phyloP scores from a whole-genome alignment of 225 moss, liverwort and hornwort genomes.

The Antitrichia curtipendula region DNA sequence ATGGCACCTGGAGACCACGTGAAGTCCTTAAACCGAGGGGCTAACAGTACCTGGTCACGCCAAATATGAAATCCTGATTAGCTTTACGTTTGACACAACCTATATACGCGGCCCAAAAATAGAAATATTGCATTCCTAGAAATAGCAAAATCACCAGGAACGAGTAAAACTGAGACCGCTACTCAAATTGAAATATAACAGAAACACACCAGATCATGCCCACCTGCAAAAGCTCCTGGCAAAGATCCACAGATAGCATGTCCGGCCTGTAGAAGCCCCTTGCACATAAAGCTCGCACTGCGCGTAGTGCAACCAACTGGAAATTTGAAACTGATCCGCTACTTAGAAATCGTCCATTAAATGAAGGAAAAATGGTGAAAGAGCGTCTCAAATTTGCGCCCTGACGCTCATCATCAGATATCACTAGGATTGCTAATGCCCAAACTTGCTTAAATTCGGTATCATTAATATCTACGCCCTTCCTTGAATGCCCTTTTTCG shows the following conservation, averaged over 20 bases:
- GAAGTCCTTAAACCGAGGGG: constrained; percentile 32
- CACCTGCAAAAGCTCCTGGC: constrained; percentile 84
- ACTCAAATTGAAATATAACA: background rate
- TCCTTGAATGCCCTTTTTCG: background rate
- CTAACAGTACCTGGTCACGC: constrained; percentile 23
- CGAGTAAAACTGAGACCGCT: background rate
- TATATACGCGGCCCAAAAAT: background rate
- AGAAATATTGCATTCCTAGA: background rate
- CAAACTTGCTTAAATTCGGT: constrained; percentile 80
- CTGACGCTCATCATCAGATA: constrained; percentile 46
- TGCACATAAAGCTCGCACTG: constrained; percentile 67
- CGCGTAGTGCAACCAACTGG: constrained; percentile 53
- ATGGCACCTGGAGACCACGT: constrained; percentile 35
- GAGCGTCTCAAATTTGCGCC: constrained; percentile 31
- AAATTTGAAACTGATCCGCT: constrained; percentile 24
- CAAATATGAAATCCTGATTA: background rate
- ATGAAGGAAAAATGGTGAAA: constrained; percentile 57
- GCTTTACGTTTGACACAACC: background rate
- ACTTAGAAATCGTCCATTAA: constrained; percentile 36
- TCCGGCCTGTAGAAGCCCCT: constrained; percentile 65
- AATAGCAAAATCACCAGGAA: background rate
- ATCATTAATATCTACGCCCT: constrained; percentile 39
- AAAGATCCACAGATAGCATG: constrained; percentile 82
- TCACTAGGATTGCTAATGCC: constrained; percentile 57
- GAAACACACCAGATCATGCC: background rate